Evolutionary conservation across 1,284 basidiomycete genomes (phyloP).

Genomic region (Cryptococcus sp.): DNA sequence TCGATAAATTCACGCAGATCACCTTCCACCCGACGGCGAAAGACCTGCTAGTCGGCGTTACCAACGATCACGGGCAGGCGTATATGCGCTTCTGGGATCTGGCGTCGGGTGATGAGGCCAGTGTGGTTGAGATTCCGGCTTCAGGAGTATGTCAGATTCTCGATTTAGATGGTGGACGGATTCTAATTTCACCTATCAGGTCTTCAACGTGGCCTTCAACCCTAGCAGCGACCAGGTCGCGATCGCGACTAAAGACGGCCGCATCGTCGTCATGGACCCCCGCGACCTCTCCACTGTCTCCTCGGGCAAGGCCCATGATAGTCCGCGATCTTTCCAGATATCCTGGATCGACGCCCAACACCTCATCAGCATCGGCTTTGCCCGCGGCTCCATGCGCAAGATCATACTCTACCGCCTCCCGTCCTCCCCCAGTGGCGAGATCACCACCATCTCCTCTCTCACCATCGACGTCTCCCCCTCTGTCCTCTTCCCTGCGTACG

Average conservation of each 20-base stretch:
- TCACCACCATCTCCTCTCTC: conserved; percentile 32
- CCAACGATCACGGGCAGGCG: conserved; percentile 47
- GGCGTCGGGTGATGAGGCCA: conserved; percentile 17
- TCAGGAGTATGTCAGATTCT: conserved; percentile 25
- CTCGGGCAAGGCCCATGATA: conserved; percentile 45
- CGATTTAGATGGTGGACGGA: background rate
- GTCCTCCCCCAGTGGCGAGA: conserved; percentile 1
- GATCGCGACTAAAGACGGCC: conserved; percentile 50
- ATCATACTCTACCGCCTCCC: conserved; percentile 47
- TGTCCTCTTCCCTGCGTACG: conserved; percentile 51
- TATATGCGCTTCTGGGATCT: conserved; percentile 47
- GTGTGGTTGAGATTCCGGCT: conserved; percentile 16
- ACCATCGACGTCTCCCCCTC: conserved; percentile 53
- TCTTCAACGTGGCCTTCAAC: conserved; percentile 46
- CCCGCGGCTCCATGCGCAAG: conserved; percentile 49
- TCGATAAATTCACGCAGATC: conserved; percentile 50
- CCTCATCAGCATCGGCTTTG: conserved; percentile 51
- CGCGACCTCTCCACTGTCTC: conserved; percentile 21
- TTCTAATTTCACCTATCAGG: conserved; percentile 3
- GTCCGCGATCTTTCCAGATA: conserved; percentile 49
- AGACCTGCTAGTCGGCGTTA: conserved; percentile 45
- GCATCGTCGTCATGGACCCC: conserved; percentile 50
- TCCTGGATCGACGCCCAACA: conserved; percentile 48
- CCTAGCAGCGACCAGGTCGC: conserved; percentile 47
- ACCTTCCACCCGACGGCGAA: conserved; percentile 49